Base-by-base conservation (phyloP, 2,329 filamentous ascomycete species). In the Colletotrichum melonis region DNA sequence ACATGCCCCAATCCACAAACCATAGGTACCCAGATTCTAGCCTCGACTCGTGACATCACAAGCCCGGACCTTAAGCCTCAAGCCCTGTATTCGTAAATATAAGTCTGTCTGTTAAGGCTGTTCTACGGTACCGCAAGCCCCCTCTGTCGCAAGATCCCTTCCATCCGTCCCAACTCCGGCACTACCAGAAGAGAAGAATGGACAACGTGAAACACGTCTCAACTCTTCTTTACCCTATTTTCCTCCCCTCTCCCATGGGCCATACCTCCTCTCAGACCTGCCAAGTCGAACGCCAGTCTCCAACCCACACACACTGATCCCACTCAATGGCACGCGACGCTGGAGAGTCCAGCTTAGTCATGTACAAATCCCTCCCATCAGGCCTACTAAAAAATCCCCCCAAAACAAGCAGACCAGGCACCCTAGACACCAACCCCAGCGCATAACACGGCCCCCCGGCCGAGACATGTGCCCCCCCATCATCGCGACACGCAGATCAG, bases 401-500 rank as follows among this genome's bases (percentile, higher is more conserved):
- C 11, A 11, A 12, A 49, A 49, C 42, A n/a, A 22, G 42, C 19
- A 11, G 42, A 22, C 19, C 42, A n/a, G 19, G 42, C 19, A n/a
- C 16, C 42, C 32, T 35, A 8, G 32, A 12, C 32, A 35, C 32
- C 32, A 35, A 19, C 42, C 42, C 42, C 19, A 19, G 42, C 19
- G 42, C 42, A 49, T 49, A 22, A 49, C 42, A 49, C 42, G 42
- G 42, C 42, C 42, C 42, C 42, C 42, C 19, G 19, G 42, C 42
- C 42, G 42, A 49, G 42, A 49, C 42, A 49, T 22, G 19, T 22
- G 30, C 6, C 42, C 42, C 14, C 42, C 42, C 42, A 64, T 49
- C 24, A 22, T 26, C 62, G 22, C 28, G 42, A 16, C 62, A 55
- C 62, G 62, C 32, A 56, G 62, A 64, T 64, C 62, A 64, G 62